Evolutionary conservation across 2,329 filamentous ascomycete genomes (phyloP).

Genomic region (Emericellopsis cladophorae): DNA sequence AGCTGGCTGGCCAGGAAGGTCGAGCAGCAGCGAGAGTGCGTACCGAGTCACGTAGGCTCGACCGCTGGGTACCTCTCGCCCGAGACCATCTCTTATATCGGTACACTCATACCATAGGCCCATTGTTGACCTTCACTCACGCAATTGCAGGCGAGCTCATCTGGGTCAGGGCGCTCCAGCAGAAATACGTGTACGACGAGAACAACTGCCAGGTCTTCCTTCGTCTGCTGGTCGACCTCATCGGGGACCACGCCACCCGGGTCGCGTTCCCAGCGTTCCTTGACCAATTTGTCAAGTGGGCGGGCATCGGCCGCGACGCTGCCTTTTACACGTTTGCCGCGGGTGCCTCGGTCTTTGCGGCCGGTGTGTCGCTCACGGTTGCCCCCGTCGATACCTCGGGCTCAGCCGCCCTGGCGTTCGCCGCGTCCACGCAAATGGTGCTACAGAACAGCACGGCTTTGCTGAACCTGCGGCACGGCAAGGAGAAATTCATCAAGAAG

Average conservation of each 20-base stretch:
- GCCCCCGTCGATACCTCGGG: not conserved
- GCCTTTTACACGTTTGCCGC: not conserved
- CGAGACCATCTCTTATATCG: not conserved
- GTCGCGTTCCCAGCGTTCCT: not conserved
- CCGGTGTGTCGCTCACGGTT: not conserved
- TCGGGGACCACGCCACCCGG: not conserved
- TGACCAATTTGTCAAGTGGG: not conserved
- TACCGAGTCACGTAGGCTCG: not conserved
- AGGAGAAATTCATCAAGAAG: not conserved
- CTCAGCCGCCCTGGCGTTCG: not conserved
- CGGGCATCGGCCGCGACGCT: not conserved
- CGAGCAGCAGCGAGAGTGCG: not conserved
- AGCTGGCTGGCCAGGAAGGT: not conserved
- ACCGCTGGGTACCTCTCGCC: not conserved
- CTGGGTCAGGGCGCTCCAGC: not conserved
- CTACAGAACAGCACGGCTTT: not conserved
- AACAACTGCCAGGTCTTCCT: not conserved
- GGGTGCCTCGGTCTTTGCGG: not conserved
- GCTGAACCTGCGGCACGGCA: not conserved
- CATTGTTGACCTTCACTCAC: too few species aligned
- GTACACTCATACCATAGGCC: too few species aligned
- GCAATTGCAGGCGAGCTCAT: not conserved
- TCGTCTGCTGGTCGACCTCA: not conserved
- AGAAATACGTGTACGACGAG: not conserved
- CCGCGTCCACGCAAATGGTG: not conserved